Base-by-base conservation (phyloP, 106 monocot genomes). In the Platanthera guangdongensis region DNA sequence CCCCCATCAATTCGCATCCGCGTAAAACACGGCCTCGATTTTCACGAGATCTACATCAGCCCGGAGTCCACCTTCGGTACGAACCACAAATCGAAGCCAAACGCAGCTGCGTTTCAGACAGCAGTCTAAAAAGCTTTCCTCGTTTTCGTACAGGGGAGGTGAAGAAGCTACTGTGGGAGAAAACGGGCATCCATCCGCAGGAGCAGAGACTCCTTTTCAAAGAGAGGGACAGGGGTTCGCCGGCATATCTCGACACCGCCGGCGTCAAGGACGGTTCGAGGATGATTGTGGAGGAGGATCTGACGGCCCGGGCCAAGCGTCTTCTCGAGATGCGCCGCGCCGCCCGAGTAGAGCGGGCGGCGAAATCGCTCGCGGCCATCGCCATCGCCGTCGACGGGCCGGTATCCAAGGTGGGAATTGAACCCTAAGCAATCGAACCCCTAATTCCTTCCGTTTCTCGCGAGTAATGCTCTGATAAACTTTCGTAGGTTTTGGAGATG, bases 201-300 rank as follows among this genome's bases (percentile, higher is more conserved):
- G 95, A 95, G 65, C 89, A 88, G 89, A 95, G 90, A 80, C 30
- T 95, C 9, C 64, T 90, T 19, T 92, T 51, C 80, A 95, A 92
- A 78, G 86, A 91, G 65, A 89, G 83, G 84, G 95, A 89, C 78
- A 79, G 86, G 78, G 90, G 85, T 18, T 83, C 90, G 11, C 68
- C 65, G 46, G 87, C 87, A 49, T 95, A 78, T 55, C 80, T 95
- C 22, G 95, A 95, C 75, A 84, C 51, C 32, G 28, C 83, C 77
- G 95, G 92, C 18, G 95, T 95, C 57, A 92, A 92, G 69, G 92
- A 92, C 84, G 73, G 86, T 49, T 89, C 95, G 11, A 95, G 92
- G 81, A 54, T 95, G 60, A 83, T 87, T 0, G 21, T 95, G 1
- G 9, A 83, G 28, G 89, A 86, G 76, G 92, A 95, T 73, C 78